phyloP scores from a whole-genome alignment of 495 filamentous ascomycete species.

The Terfezia boudieri region DNA sequence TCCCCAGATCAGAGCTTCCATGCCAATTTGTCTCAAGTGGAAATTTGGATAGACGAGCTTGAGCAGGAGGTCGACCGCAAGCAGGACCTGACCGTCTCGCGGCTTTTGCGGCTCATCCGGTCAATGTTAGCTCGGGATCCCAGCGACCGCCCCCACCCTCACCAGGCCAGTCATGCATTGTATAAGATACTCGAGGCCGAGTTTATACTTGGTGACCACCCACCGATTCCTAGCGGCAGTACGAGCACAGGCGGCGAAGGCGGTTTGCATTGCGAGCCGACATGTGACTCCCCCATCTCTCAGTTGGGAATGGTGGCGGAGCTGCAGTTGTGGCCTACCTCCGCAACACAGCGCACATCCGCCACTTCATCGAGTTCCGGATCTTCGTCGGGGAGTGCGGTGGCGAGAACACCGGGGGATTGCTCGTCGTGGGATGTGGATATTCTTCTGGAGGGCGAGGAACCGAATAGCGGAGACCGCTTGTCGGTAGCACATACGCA shows the following conservation, averaged over 20 bases:
- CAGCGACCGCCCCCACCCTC: constrained; percentile 17
- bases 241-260: background rate
- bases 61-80: constrained; percentile 45
- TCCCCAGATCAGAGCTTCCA: constrained; percentile 59
- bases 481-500: background rate
- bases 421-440: background rate
- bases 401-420: background rate
- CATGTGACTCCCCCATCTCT: background rate
- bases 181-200: background rate
- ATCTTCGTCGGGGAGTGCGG: background rate
- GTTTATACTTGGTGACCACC: background rate
- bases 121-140: constrained; percentile 26
- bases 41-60: constrained; percentile 51
- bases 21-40: constrained; percentile 52
- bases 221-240: background rate
- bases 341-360: background rate
- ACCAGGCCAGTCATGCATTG: background rate
- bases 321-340: background rate
- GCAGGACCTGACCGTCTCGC: constrained; percentile 28
- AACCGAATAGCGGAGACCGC: background rate
- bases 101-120: constrained; percentile 23
- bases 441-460: background rate
- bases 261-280: background rate
- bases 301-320: background rate
- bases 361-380: background rate